Conservation (phyloP, 768 basidiomycete species). For the Sistotremastrum suecicum region DNA sequence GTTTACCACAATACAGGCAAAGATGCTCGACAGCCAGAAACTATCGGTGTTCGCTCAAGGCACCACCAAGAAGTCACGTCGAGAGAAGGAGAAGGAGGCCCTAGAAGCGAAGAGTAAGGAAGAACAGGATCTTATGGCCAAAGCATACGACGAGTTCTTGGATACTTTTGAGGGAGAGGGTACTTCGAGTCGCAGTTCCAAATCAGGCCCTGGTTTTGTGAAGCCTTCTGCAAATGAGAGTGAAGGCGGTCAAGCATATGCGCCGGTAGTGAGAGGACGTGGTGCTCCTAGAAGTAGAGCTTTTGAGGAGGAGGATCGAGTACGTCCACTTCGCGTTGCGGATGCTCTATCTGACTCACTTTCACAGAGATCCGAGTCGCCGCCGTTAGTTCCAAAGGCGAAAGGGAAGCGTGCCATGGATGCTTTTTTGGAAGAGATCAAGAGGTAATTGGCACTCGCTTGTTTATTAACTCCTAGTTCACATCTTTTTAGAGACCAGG, state of each 20-base stretch:
- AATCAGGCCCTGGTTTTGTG: slow-evolving; percentile 44
- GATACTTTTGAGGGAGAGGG: slow-evolving; percentile 73
- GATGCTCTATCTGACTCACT: not conserved
- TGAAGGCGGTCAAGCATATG: slow-evolving; percentile 19
- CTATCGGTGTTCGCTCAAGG: slow-evolving; percentile 75
- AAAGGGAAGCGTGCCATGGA: slow-evolving; percentile 98
- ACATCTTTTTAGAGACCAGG: slow-evolving; percentile 62
- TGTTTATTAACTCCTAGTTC: slow-evolving; percentile 1
- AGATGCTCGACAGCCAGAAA: slow-evolving; percentile 75
- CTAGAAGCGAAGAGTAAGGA: slow-evolving; percentile 81
- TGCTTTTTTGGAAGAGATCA: slow-evolving; percentile 90
- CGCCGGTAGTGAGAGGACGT: slow-evolving; percentile 18
- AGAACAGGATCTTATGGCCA: slow-evolving; percentile 68
- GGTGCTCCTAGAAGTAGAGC: slow-evolving; percentile 4
- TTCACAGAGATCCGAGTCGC: slow-evolving; percentile 24
- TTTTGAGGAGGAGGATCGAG: slow-evolving; percentile 16
- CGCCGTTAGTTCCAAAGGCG: slow-evolving; percentile 45
- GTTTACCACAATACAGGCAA: slow-evolving; percentile 68
- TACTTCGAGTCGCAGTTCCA: slow-evolving; percentile 24
- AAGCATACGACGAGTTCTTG: slow-evolving; percentile 72
- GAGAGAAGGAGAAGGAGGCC: slow-evolving; percentile 86
- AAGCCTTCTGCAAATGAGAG: slow-evolving; percentile 37
- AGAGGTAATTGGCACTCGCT: slow-evolving; percentile 35
- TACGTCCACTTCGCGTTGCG: not conserved
- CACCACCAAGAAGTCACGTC: slow-evolving; percentile 75